Conservation (phyloP, 768 basidiomycete species). For the Boletus eberwhitei region DNA sequence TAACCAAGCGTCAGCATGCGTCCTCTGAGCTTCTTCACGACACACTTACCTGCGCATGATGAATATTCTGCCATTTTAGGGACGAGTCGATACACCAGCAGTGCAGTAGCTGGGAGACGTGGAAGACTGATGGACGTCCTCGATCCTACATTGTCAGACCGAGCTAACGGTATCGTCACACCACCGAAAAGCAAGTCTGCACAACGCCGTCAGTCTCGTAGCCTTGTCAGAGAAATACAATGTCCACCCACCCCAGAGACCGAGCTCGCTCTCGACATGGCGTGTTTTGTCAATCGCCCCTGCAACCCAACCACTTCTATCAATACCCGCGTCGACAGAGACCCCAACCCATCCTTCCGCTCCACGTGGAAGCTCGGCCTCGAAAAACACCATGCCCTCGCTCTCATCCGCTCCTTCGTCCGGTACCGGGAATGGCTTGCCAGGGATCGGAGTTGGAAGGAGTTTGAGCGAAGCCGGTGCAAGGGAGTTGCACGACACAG, state of each 20-base stretch:
- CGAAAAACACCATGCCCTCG: constrained; percentile 67
- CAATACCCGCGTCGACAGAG: constrained; percentile 43
- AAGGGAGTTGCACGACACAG: constrained; percentile 37
- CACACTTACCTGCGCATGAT: constrained; percentile 31
- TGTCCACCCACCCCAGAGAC: constrained; percentile 41
- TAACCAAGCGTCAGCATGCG: constrained; percentile 7
- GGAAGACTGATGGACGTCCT: constrained; percentile 50
- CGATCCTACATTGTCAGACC: constrained; percentile 32
- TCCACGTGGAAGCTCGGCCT: constrained; percentile 39
- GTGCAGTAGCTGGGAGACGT: constrained; percentile 51
- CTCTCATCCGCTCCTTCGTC: constrained; percentile 71
- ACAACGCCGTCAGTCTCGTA: constrained; percentile 8
- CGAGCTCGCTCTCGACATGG: constrained; percentile 31
- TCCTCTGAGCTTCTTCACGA: background rate
- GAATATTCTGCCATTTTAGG: constrained; percentile 26
- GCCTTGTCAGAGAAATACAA: background rate
- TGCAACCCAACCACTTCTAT: constrained; percentile 59
- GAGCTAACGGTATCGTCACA: constrained; percentile 32
- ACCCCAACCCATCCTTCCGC: constrained; percentile 50
- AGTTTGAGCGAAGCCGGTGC: constrained; percentile 52
- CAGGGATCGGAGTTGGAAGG: constrained; percentile 57
- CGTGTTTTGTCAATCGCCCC: constrained; percentile 46
- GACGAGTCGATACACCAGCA: constrained; percentile 61
- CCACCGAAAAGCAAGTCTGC: constrained; percentile 41
- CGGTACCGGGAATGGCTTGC: constrained; percentile 59